A percentile compares a stretch with the other conserved stretches of the same genome.
phyloP scores from a whole-genome alignment of 495 filamentous ascomycete genomes.

The Letharia columbiana region DNA sequence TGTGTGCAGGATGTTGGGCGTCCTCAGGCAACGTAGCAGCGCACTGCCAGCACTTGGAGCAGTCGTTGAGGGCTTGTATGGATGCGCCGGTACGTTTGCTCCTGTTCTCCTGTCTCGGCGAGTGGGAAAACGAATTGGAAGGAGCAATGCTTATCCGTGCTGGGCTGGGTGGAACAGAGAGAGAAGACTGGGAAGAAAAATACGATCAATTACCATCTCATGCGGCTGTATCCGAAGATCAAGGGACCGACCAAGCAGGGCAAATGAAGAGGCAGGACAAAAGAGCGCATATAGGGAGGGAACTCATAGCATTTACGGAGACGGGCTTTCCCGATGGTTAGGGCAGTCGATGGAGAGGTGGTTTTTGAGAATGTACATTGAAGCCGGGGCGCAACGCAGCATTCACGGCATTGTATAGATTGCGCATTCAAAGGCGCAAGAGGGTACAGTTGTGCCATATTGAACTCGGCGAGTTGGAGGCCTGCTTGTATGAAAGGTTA shows the following conservation, averaged over 20 bases:
- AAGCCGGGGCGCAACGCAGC: background rate
- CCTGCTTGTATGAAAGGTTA: background rate
- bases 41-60: slow-evolving; percentile 73
- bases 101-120: background rate
- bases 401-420: background rate
- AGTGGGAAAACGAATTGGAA: background rate
- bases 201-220: slow-evolving; percentile 91
- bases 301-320: background rate
- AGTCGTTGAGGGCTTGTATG: slow-evolving; percentile 85
- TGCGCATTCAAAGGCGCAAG: background rate
- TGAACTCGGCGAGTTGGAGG: background rate
- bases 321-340: background rate
- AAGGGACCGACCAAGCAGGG: slow-evolving; percentile 64
- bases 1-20: slow-evolving; percentile 78
- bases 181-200: slow-evolving; percentile 59
- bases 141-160: slow-evolving; percentile 2
- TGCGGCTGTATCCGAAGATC: slow-evolving; percentile 76
- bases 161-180: slow-evolving; percentile 38
- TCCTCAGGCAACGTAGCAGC: slow-evolving; percentile 65
- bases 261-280: slow-evolving; percentile 4
- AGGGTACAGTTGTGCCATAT: background rate
- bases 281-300: background rate
- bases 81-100: slow-evolving; percentile 58
- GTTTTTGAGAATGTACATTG: background rate
- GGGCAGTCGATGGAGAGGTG: background rate